Evolutionary conservation across 352 stramenopile genomes (phyloP).

Genomic region (Globisporangium paddicum): DNA sequence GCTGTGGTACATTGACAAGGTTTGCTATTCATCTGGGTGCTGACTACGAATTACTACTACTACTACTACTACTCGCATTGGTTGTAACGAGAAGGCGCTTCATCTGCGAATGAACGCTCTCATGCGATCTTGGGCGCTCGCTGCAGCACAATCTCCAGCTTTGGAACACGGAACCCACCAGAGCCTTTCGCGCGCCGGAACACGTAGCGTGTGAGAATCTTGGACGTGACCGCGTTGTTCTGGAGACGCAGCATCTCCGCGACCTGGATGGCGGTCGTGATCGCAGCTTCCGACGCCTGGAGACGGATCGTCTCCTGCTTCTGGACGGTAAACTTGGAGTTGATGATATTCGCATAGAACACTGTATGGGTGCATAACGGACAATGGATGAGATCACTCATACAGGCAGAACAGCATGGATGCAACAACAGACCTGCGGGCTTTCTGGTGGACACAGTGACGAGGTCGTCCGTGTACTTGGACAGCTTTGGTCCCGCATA

Average conservation of each 20-base stretch:
- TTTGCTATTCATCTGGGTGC: conserved; percentile 6
- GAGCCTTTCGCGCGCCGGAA: conserved; percentile 46
- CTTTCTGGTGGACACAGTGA: conserved; percentile 66
- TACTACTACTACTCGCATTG: not conserved
- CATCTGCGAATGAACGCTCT: not conserved
- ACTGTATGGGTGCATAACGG: conserved; percentile 18
- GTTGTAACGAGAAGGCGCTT: not conserved
- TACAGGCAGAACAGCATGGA: not conserved
- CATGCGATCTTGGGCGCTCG: conserved; percentile 31
- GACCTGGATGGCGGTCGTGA: conserved; percentile 68
- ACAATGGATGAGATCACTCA: not conserved
- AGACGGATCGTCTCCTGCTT: conserved; percentile 59
- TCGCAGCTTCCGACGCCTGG: conserved; percentile 60
- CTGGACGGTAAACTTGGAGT: conserved; percentile 71
- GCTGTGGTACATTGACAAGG: not conserved
- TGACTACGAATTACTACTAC: not conserved
- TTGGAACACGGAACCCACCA: conserved; percentile 59
- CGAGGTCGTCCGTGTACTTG: conserved; percentile 65
- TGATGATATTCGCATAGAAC: conserved; percentile 82
- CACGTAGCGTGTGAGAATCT: conserved; percentile 70
- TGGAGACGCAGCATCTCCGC: conserved; percentile 67
- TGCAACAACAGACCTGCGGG: conserved; percentile 39
- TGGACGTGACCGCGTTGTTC: conserved; percentile 44
- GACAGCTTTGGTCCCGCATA: conserved; percentile 49
- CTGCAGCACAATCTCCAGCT: conserved; percentile 64